Base-by-base conservation (phyloP, 345 rosid species). In the Rhodomyrtus tomentosa region DNA sequence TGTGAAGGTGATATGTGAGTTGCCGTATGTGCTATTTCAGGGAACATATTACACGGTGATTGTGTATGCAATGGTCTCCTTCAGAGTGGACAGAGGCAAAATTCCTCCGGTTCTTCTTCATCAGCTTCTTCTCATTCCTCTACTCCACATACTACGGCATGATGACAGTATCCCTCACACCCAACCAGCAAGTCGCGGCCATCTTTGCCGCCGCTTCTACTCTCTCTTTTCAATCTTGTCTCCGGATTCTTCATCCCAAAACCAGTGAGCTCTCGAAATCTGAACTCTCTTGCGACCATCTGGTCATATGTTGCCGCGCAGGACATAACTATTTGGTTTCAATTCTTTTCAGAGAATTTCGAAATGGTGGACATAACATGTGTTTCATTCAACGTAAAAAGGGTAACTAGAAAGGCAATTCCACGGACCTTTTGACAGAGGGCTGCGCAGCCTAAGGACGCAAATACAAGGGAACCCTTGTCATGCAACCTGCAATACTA, bases 321-420 rank as follows among this genome's bases (percentile, higher is more conserved):
- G 45, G 45, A 68, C 45, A 36, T 68, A 68, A 49, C 55, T 29
- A 18, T 50, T 81, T 29, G 55, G 18, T 81, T 25, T 22, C 0
- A 0, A 40, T 50, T 50, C 83, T 85, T 27, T 87, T 82, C 94
- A 94, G 94, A 95, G 52, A 84, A 95, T 96, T 48, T 98, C 96
- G 10, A 92, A 89, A 84, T 96, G 98, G 96, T 96, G 98, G 99
- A n/a, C n/a, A n/a, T n/a, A n/a, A n/a, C n/a, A n/a, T n/a, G n/a
- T n/a, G n/a, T n/a, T 29, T 27, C 14, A 59, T 59, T 59, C 27
- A 6, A 15, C 38, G 5, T 27, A 15, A 38, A 32, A 27, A 27
- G 74, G 40, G 16, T 29, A 36, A 18, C 9, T 27, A 2, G 5
- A 56, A 58, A 13, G 9, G 36, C 2, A 29, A 62, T 62, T 32